A percentile compares a stretch with the other conserved stretches of the same genome.
These are phyloP conservation scores for Bjerkandera adusta DNA, from an alignment of 1,284 basidiomycete genomes.

Conservation along the genomic window DNA sequence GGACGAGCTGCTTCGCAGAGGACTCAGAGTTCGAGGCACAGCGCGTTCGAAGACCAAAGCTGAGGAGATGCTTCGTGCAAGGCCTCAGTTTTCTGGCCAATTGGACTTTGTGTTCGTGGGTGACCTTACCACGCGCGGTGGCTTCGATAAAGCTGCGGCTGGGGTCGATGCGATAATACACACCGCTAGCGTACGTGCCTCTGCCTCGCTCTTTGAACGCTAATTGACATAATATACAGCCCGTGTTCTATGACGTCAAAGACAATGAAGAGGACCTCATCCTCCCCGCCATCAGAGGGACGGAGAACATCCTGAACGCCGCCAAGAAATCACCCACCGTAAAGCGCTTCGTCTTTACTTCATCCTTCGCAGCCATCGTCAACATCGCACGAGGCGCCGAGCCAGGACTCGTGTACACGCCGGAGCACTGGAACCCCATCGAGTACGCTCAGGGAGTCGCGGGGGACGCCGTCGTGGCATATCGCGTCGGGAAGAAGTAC, in stretches of 20 bases:
- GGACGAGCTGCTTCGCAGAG: conserved; percentile 20
- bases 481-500: conserved; percentile 16
- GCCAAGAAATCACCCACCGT: conserved; percentile 32
- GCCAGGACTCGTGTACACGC: conserved; percentile 12
- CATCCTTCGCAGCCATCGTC: conserved; percentile 56
- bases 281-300: conserved; percentile 29
- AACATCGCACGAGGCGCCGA: conserved; percentile 20
- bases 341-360: conserved; percentile 65
- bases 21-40: conserved; percentile 20
- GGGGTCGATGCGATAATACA: conserved; percentile 33
- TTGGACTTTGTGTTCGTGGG: conserved; percentile 15
- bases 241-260: conserved; percentile 25
- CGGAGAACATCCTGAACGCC: conserved; percentile 25
- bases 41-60: conserved; percentile 15
- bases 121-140: conserved; percentile 24
- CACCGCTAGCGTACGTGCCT: conserved; percentile 17
- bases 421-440: conserved; percentile 29
- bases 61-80: conserved; percentile 5
- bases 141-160: conserved; percentile 47
- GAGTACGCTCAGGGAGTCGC: conserved; percentile 42
- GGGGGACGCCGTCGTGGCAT: conserved; percentile 6
- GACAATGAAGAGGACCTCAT: conserved; percentile 32
- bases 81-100: conserved; percentile 7
- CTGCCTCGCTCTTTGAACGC: neutral
- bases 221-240: neutral